Conservation (phyloP, 1,284 basidiomycete genomes). For the Peniophora sp. region DNA sequence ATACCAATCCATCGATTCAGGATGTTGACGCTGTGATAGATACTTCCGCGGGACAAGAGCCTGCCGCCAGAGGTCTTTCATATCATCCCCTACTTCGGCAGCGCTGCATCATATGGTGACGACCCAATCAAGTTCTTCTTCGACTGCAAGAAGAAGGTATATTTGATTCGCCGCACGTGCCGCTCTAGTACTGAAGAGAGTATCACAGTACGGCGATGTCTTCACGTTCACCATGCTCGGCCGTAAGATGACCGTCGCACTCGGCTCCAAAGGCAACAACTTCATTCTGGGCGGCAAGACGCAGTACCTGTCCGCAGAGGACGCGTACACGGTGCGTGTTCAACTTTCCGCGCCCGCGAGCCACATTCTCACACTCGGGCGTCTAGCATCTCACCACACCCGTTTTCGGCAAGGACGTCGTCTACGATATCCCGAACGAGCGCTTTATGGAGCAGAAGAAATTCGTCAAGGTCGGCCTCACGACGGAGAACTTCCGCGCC, state of each 20-base stretch:
- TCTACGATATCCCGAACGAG: conserved; percentile 96
- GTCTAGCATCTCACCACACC: conserved; percentile 80
- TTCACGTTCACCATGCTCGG: conserved; percentile 4
- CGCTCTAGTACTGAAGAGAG: conserved; percentile 1
- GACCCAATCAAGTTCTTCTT: conserved; percentile 77
- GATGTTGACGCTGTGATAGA: conserved; percentile 21
- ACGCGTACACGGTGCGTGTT: conserved; percentile 82
- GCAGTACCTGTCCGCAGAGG: conserved; percentile 43
- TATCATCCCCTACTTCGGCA: conserved; percentile 70
- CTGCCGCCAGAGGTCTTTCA: conserved; percentile 77
- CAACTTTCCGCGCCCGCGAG: not conserved
- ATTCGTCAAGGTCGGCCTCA: conserved; percentile 92
- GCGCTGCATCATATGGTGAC: conserved; percentile 70
- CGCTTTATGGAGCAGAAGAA: conserved; percentile 99
- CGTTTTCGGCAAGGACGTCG: conserved; percentile 95
- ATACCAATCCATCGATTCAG: not conserved
- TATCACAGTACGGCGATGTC: conserved; percentile 42
- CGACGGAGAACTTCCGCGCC: conserved; percentile 83
- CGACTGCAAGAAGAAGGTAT: conserved; percentile 75
- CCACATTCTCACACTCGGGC: conserved; percentile 3
- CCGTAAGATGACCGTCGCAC: conserved; percentile 1
- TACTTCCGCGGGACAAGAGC: conserved; percentile 46
- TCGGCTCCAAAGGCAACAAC: conserved; percentile 2
- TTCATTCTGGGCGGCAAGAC: conserved; percentile 1
- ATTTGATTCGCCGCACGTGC: conserved; percentile 13